Conservation (phyloP, 148 eudicot genomes). For the Fagopyrum tataricum region DNA sequence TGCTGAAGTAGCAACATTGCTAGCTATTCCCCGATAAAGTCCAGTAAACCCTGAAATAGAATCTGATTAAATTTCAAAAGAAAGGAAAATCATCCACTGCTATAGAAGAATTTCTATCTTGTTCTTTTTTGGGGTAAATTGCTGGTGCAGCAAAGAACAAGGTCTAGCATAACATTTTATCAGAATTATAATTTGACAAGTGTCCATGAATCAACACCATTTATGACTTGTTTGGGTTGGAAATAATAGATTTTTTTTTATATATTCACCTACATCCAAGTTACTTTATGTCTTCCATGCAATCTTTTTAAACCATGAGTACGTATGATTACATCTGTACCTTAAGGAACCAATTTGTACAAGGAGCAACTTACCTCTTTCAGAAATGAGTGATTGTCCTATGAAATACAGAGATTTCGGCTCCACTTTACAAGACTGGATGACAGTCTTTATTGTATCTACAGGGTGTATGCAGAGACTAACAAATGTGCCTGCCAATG, state of each 20-base stretch:
- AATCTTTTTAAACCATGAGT: neutral
- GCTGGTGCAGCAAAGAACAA: neutral
- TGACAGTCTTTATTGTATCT: constrained; percentile 83
- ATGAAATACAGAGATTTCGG: constrained; percentile 49
- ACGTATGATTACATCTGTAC: neutral
- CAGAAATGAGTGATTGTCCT: constrained; percentile 70
- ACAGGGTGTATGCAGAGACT: constrained; percentile 91
- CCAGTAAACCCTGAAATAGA: constrained; percentile 55
- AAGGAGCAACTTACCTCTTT: constrained; percentile 54
- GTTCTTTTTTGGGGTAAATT: neutral
- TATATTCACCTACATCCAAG: neutral
- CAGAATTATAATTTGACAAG: neutral
- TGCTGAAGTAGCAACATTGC: constrained; percentile 86
- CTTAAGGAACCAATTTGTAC: neutral
- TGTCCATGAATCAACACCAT: neutral
- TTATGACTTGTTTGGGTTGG: neutral
- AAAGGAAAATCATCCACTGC: neutral
- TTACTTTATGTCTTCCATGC: neutral
- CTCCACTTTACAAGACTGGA: constrained; percentile 67
- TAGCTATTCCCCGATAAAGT: constrained; percentile 88
- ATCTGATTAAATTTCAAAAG: neutral
- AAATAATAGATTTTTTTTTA: neutral
- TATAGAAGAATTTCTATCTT: neutral
- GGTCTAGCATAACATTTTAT: neutral
- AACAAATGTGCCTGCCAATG: constrained; percentile 82